Conservation (phyloP, 2,329 filamentous ascomycete genomes). For the Aspergillus jensenii region DNA sequence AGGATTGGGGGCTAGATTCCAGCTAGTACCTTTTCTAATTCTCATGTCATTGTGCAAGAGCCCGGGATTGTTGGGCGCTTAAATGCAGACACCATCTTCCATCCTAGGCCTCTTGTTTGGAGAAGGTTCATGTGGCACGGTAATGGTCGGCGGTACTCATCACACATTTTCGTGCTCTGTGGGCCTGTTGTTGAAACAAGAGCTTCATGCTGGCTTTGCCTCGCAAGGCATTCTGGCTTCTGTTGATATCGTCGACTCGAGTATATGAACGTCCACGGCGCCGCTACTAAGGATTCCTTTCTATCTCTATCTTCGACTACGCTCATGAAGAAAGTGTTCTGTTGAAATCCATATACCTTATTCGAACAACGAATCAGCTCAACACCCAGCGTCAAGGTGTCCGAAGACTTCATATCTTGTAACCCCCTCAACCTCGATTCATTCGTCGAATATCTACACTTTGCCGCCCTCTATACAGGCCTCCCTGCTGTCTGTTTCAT, state of each 20-base stretch:
- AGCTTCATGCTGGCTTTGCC: conserved; percentile 31
- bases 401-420: conserved; percentile 2
- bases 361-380: neutral
- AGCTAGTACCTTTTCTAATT: conserved; percentile 2
- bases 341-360: neutral
- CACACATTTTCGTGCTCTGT: conserved; percentile 26
- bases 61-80: conserved; percentile 34
- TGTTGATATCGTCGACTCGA: conserved; percentile 25
- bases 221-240: conserved; percentile 33
- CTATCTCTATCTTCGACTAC: conserved; percentile 10
- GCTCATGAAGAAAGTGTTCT: neutral
- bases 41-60: conserved; percentile 19
- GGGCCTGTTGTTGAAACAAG: conserved; percentile 35
- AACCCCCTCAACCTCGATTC: neutral
- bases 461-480: conserved; percentile 10
- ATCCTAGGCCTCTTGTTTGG: conserved; percentile 27
- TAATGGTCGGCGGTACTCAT: conserved; percentile 29
- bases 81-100: conserved; percentile 35
- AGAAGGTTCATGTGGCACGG: conserved; percentile 31
- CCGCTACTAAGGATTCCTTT: conserved; percentile 21
- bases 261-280: conserved; percentile 26
- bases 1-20: conserved; percentile 32
- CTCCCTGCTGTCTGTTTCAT: conserved; percentile 15
- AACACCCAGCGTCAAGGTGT: neutral
- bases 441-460: conserved; percentile 3